Conservation (phyloP, 2,329 filamentous ascomycete genomes). For the Alternaria metachromatica region DNA sequence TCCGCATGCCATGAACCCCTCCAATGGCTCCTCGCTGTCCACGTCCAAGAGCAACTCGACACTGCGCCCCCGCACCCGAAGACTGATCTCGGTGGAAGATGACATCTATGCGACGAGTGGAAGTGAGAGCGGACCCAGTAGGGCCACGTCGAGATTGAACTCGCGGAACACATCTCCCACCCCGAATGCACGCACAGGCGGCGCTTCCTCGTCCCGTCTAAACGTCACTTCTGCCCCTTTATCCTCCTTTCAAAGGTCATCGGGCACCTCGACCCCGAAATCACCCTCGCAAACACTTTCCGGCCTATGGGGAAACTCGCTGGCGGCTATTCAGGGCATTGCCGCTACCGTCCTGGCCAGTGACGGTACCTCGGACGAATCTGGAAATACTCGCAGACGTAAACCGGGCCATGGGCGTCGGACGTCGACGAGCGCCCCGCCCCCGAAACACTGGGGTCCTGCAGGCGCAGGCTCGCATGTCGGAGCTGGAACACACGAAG, state of each 20-base stretch:
- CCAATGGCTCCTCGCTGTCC: slow-evolving; percentile 47
- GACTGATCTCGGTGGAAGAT: slow-evolving; percentile 58
- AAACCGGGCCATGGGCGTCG: slow-evolving; percentile 39
- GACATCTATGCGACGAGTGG: slow-evolving; percentile 46
- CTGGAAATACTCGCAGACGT: slow-evolving; percentile 30
- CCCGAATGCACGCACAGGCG: slow-evolving; percentile 28
- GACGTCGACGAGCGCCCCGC: slow-evolving; percentile 46
- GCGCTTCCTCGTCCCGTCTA: slow-evolving; percentile 44
- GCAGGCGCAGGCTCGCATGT: slow-evolving; percentile 47
- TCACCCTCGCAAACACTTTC: slow-evolving; percentile 45
- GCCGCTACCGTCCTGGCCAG: slow-evolving; percentile 57
- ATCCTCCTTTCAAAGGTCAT: slow-evolving; percentile 33
- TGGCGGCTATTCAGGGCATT: slow-evolving; percentile 57
- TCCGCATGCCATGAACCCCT: slow-evolving; percentile 49
- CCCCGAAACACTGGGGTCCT: slow-evolving; percentile 58
- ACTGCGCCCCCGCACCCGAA: slow-evolving; percentile 55
- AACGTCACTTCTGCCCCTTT: slow-evolving; percentile 35
- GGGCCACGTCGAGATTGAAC: slow-evolving; percentile 45
- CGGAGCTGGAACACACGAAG: slow-evolving; percentile 55
- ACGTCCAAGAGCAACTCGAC: slow-evolving; percentile 53
- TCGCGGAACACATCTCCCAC: slow-evolving; percentile 49
- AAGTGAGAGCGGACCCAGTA: slow-evolving; percentile 48
- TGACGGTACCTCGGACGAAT: slow-evolving; percentile 36
- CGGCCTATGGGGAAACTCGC: slow-evolving; percentile 57
- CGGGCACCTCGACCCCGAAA: slow-evolving; percentile 31